Base-by-base conservation (phyloP, 805 yeast species). In the Dipodascus geniculatus region DNA sequence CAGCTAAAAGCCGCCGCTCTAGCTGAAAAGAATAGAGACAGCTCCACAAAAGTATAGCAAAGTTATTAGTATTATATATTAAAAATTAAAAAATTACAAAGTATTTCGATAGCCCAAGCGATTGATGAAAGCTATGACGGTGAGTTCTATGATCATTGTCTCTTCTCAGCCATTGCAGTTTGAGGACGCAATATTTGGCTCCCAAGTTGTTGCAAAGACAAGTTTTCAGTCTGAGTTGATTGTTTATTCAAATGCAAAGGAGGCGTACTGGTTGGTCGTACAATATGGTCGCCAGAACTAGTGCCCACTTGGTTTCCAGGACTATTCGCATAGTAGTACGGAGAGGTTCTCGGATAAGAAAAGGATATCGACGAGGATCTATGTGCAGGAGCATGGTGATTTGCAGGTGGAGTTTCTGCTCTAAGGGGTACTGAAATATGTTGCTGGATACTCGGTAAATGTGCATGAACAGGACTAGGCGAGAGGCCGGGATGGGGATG, bases 341-440 rank as follows among this genome's bases (percentile, higher is more conserved):
- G 44, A 38, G 44, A 38, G 8, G 44, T 38, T 38, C 44, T 38
- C 44, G 44, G 51, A 17, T 31, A 49, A 19, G 35, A 50, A 3
- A 49, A 53, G n/a, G 55, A 51, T 24, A 53, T 53, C 2, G 56
- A 51, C 42, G 51, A 51, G 3, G 56, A 42, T 24, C 52, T 53
- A 22, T 47, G 54, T 35, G 35, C 51, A 47, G 44, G 54, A 35
- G 22, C 47, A 49, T 53, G 49, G 14, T 48, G 54, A 52, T 35
- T 28, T 22, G 52, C 22, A 9, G 57, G 53, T 6, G 51, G 35
- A 23, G 54, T 28, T 44, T 35, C 51, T 3, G 33, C 50, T 48
- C 20, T 24, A 19, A 22, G 38, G 16, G 31, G 50, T 22, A 11
- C 51, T 6, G 38, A 49, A 23, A 49, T 24, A 17, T 33, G 51